Base-by-base conservation (phyloP, 1,284 basidiomycete species). In the Cutaneotrichosporon sp. region DNA sequence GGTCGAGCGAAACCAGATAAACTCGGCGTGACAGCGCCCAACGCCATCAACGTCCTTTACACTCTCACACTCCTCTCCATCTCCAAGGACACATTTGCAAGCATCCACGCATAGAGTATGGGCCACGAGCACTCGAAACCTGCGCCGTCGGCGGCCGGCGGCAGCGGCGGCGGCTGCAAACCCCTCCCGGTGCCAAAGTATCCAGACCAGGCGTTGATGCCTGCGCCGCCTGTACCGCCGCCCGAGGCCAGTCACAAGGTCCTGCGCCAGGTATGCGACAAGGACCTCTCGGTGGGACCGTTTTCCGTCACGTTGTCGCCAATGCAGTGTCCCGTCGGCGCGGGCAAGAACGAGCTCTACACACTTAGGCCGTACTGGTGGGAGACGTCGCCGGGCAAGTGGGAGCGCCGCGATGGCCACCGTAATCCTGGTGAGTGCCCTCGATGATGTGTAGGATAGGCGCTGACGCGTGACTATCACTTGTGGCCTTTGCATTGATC, bases 311-410 rank as follows among this genome's bases (percentile, higher is more conserved):
- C 67, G 7, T 61, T 51, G 46, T 60, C 59, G 17, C 54, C 59
- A 1, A 17, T 64, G 10, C 18, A 49, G 3, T 65, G 62, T 44
- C 56, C 60, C 0, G 55, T 50, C 17, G 62, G 62, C 15, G 55
- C 49, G 15, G 62, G 62, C 10, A 58, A 60, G 51, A 66, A 69
- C 48, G 55, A 65, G 43, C 55, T 70, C 14, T 69, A 62, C 49
- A 60, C 63, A 9, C 54, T 67, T 8, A 60, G 61, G 48, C 68
- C 68, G 10, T 65, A 70, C 53, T 65, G 50, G 46, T 70, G 68
- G 68, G 58, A 60, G 36, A 43, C 37, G 8, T 23, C 50, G 30
- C 55, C 60, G 9, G 56, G 56, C 4, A 42, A 46, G 14, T 70
- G 62, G 62, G 65, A 65, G 42, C 58, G 55, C 17, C 52, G 62